Conservation (phyloP, 2,329 filamentous ascomycete species). For the Delphinella strobiligena region DNA sequence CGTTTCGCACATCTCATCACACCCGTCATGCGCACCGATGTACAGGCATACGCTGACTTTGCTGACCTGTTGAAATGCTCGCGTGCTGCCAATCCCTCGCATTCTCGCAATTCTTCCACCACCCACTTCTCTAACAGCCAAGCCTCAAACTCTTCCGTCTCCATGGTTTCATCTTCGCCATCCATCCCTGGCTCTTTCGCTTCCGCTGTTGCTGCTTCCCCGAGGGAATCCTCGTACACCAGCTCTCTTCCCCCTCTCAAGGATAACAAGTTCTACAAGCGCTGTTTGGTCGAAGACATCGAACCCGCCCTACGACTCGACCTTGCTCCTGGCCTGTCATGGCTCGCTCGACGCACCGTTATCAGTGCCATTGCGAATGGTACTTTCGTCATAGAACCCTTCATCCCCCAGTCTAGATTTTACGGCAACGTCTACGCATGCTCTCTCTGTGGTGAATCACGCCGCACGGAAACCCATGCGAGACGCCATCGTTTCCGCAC, state of each 20-base stretch:
- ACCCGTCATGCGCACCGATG: slow-evolving; percentile 70
- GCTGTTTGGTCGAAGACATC: slow-evolving; percentile 77
- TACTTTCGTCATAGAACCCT: slow-evolving; percentile 78
- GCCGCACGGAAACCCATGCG: slow-evolving; percentile 57
- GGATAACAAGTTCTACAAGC: slow-evolving; percentile 90
- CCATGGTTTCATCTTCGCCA: slow-evolving; percentile 21
- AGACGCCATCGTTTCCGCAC: slow-evolving; percentile 82
- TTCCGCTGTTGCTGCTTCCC: slow-evolving; percentile 22
- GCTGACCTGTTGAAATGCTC: slow-evolving; percentile 60
- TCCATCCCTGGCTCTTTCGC: slow-evolving; percentile 31
- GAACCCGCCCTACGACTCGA: slow-evolving; percentile 89
- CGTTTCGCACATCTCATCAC: slow-evolving; percentile 76
- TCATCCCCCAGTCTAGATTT: slow-evolving; percentile 41
- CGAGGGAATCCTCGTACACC: slow-evolving; percentile 19
- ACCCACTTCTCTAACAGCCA: slow-evolving; percentile 22
- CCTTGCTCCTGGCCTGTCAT: slow-evolving; percentile 78
- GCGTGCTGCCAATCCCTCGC: slow-evolving; percentile 36
- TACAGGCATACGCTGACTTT: slow-evolving; percentile 76
- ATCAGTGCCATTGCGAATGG: slow-evolving; percentile 74
- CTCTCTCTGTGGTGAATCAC: slow-evolving; percentile 75
- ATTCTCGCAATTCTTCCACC: slow-evolving; percentile 60
- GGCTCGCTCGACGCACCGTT: slow-evolving; percentile 80
- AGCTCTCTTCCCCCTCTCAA: slow-evolving; percentile 52
- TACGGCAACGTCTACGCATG: slow-evolving; percentile 55
- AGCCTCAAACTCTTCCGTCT: slow-evolving; percentile 20